Evolutionary conservation across 768 basidiomycete genomes (phyloP).

Genomic region (Termitomyces titanicus): DNA sequence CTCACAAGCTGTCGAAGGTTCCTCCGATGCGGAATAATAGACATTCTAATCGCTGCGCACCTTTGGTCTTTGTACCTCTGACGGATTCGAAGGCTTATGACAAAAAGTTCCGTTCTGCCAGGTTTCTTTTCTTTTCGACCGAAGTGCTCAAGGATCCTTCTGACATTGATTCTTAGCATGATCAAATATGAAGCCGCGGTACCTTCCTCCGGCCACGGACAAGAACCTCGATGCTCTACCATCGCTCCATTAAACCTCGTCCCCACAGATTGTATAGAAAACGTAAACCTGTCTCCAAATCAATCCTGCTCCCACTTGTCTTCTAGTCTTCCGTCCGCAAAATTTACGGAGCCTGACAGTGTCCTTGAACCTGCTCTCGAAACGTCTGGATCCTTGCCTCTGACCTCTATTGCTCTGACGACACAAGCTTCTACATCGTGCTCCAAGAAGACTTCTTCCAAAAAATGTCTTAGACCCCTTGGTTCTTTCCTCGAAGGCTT

Average conservation of each 20-base stretch:
- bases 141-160: not conserved
- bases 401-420: not conserved
- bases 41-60: constrained; percentile 14
- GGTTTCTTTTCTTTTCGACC: constrained; percentile 1
- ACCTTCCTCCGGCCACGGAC: not conserved
- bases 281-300: not conserved
- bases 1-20: not conserved
- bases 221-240: not conserved
- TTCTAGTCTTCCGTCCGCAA: not conserved
- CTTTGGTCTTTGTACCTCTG: constrained; percentile 27
- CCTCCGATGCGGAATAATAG: not conserved
- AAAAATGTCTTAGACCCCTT: constrained; percentile 28
- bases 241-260: not conserved
- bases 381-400: not conserved
- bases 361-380: not conserved
- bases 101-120: constrained; percentile 2
- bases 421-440: not conserved
- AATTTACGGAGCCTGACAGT: not conserved
- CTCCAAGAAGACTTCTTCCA: not conserved
- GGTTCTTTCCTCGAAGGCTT: constrained; percentile 32
- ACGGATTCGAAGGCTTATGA: constrained; percentile 21
- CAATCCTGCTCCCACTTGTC: not conserved
- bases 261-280: not conserved
- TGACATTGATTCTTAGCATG: not conserved
- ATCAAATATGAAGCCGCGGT: not conserved